These are phyloP conservation scores for Nakataea oryzae DNA, from an alignment of 2,329 filamentous ascomycete genomes.

Conservation along the genomic window DNA sequence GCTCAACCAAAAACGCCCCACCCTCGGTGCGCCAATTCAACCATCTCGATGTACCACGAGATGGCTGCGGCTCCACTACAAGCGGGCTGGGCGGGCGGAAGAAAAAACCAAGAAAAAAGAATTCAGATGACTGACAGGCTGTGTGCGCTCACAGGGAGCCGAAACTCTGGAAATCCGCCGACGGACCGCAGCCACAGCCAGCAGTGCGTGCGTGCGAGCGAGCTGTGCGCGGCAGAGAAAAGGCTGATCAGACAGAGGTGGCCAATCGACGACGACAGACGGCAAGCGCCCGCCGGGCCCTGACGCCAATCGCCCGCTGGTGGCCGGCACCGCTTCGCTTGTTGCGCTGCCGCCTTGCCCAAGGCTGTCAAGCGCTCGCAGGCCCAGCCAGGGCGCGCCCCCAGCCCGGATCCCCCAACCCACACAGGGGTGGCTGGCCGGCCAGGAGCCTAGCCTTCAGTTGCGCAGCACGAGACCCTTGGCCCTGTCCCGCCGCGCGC, in stretches of 20 bases:
- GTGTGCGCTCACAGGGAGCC: neutral
- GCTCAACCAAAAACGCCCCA: neutral
- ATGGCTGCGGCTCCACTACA: neutral
- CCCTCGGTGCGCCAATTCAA: neutral
- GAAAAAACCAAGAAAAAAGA: too few species aligned
- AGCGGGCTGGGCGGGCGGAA: too few species aligned
- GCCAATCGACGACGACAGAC: neutral
- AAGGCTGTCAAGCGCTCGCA: neutral
- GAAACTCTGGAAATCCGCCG: neutral
- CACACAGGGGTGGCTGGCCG: neutral
- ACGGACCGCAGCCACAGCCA: too few species aligned
- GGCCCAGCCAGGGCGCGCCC: neutral
- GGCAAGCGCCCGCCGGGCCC: neutral
- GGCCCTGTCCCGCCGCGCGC: neutral
- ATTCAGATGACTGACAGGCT: neutral
- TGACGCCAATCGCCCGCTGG: neutral
- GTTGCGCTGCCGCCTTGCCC: neutral
- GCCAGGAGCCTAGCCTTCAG: neutral
- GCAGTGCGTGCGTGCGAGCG: neutral
- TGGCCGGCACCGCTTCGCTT: too few species aligned
- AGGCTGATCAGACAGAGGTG: neutral
- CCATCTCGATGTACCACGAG: neutral
- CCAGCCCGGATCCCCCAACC: conserved; percentile 1
- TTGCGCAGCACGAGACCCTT: neutral
- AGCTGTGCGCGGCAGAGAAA: neutral